phyloP scores from a whole-genome alignment of 345 rosid genomes.

The Mercurialis annua region DNA sequence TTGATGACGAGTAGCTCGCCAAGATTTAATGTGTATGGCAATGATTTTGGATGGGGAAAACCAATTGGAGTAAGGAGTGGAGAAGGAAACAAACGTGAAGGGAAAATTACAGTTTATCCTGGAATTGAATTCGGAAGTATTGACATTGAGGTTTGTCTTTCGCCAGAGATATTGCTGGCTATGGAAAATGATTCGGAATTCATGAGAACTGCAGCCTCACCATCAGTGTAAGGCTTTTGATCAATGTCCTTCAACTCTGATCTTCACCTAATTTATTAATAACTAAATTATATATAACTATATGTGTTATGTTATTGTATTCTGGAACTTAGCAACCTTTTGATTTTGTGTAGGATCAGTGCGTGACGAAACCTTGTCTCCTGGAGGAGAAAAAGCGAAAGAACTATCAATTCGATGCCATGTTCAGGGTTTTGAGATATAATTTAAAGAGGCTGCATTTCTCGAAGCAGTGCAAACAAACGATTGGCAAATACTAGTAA shows the following conservation, averaged over 20 bases:
- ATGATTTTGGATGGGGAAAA: conserved; percentile 47
- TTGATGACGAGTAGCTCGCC: conserved; percentile 32
- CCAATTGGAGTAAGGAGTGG: conserved; percentile 34
- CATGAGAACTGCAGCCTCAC: background rate
- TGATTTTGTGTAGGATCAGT: conserved; percentile 41
- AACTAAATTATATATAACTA: too few relatives aligned
- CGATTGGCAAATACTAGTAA: conserved; percentile 43
- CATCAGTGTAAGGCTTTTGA: too few relatives aligned
- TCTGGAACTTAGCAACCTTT: conserved; percentile 28
- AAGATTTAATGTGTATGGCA: conserved; percentile 35
- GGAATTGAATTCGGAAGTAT: conserved; percentile 32
- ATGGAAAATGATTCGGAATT: conserved; percentile 29
- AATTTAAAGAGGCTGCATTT: conserved; percentile 41
- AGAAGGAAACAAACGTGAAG: conserved; percentile 9
- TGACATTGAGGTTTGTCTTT: conserved; percentile 27
- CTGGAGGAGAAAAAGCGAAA: conserved; percentile 30
- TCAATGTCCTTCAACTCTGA: too few relatives aligned
- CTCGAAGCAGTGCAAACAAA: conserved; percentile 41
- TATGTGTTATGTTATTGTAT: too few relatives aligned
- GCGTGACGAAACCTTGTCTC: conserved; percentile 39
- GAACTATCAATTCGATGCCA: conserved; percentile 61
- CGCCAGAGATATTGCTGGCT: conserved; percentile 6
- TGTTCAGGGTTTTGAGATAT: conserved; percentile 52
- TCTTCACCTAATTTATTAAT: too few relatives aligned
- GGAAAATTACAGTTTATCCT: conserved; percentile 18